phyloP scores from a whole-genome alignment of 2,329 filamentous ascomycete species.

The Calonectria honghensis region DNA sequence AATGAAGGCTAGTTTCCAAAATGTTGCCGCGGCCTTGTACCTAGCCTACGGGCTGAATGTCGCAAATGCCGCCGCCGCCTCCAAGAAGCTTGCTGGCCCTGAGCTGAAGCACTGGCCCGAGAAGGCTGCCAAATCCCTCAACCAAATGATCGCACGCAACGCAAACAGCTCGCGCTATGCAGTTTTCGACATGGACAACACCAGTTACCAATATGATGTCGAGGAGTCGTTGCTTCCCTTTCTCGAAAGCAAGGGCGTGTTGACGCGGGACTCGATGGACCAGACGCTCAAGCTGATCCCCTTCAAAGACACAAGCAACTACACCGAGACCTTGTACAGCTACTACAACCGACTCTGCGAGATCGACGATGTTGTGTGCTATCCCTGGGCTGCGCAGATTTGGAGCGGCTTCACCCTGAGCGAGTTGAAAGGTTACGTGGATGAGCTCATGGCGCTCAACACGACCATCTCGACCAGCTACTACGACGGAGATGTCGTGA shows the following conservation, averaged over 20 bases:
- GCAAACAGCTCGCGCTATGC: slow-evolving; percentile 62
- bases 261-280: slow-evolving; percentile 64
- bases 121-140: slow-evolving; percentile 59
- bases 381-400: slow-evolving; percentile 65
- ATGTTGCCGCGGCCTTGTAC: slow-evolving; percentile 45
- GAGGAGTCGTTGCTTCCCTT: slow-evolving; percentile 66
- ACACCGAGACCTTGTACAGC: slow-evolving; percentile 66
- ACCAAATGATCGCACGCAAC: slow-evolving; percentile 62
- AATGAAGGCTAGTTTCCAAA: slow-evolving; percentile 44
- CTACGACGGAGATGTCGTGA: slow-evolving; percentile 58
- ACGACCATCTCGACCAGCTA: slow-evolving; percentile 60
- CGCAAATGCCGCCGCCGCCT: slow-evolving; percentile 41
- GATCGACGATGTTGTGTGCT: slow-evolving; percentile 64
- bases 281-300: slow-evolving; percentile 63
- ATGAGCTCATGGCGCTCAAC: slow-evolving; percentile 67
- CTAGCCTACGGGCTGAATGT: slow-evolving; percentile 43
- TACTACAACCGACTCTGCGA: slow-evolving; percentile 67
- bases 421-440: slow-evolving; percentile 67
- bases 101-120: slow-evolving; percentile 61
- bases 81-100: slow-evolving; percentile 46
- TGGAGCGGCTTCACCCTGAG: slow-evolving; percentile 65
- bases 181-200: slow-evolving; percentile 68
- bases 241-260: slow-evolving; percentile 64
- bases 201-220: slow-evolving; percentile 64
- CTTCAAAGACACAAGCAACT: slow-evolving; percentile 62